These are phyloP conservation scores for Aquanectria penicillioides DNA, from an alignment of 2,329 filamentous ascomycete genomes.

Conservation along the genomic window DNA sequence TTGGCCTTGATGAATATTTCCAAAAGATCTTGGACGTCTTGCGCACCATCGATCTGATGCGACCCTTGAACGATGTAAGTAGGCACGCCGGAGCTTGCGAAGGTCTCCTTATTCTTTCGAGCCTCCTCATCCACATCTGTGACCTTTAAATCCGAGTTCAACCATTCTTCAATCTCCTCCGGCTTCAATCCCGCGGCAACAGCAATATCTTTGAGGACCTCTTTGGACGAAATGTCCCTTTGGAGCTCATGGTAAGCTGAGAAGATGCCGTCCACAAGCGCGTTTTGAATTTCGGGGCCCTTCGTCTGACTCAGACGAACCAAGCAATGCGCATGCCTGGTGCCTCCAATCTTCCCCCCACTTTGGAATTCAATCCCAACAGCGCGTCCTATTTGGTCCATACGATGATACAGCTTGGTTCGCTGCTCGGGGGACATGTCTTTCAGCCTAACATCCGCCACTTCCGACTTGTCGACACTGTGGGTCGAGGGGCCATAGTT, in stretches of 20 bases:
- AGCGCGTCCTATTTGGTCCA: slow-evolving; percentile 41
- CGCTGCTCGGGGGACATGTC: slow-evolving; percentile 40
- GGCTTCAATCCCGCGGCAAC: slow-evolving; percentile 29
- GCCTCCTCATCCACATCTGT: slow-evolving; percentile 27
- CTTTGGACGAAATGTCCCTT: slow-evolving; percentile 41
- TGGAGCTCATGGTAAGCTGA: slow-evolving; percentile 44
- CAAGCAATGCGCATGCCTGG: slow-evolving; percentile 47
- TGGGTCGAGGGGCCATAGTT: slow-evolving; percentile 37
- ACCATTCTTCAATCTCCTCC: slow-evolving; percentile 21
- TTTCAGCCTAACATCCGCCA: slow-evolving; percentile 36
- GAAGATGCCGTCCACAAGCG: slow-evolving; percentile 42
- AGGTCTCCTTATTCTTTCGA: slow-evolving; percentile 3
- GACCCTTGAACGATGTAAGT: slow-evolving; percentile 24
- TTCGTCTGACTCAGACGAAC: slow-evolving; percentile 37
- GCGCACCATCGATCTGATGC: slow-evolving; percentile 21
- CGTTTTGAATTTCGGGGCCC: slow-evolving; percentile 21
- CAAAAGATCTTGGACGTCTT: slow-evolving; percentile 28
- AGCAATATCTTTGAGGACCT: slow-evolving; percentile 36
- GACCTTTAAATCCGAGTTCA: slow-evolving; percentile 12
- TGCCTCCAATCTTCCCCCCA: slow-evolving; percentile 47
- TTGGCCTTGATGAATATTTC: slow-evolving; percentile 33
- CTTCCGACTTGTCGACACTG: slow-evolving; percentile 36
- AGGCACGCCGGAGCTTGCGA: slow-evolving; percentile 29
- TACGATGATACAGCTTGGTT: slow-evolving; percentile 38
- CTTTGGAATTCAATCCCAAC: slow-evolving; percentile 48